These are phyloP conservation scores for Trebouxia sp. DNA, from an alignment of 139 green algal species.

Conservation along the genomic window DNA sequence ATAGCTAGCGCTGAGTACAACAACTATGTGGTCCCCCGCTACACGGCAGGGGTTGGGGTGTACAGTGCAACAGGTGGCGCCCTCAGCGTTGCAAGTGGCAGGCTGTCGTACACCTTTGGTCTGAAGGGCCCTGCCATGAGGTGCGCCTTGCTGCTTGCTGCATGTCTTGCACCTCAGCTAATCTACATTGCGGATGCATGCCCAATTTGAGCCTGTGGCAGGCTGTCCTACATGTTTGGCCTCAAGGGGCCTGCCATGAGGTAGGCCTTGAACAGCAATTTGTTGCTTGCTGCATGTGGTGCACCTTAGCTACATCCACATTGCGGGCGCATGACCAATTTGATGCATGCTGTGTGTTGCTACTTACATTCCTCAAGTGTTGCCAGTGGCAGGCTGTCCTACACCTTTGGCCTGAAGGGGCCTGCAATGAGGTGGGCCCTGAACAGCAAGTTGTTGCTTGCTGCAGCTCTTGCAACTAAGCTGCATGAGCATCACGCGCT, in stretches of 20 bases:
- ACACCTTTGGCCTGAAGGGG: slow-evolving; percentile 70
- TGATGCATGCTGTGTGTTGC: no score
- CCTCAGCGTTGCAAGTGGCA: slow-evolving; percentile 72
- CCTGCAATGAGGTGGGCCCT: slow-evolving; percentile 48
- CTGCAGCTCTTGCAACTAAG: slow-evolving; percentile 38
- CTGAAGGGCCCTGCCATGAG: slow-evolving; percentile 64
- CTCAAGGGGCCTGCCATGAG: slow-evolving; percentile 64
- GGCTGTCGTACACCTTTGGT: slow-evolving; percentile 75
- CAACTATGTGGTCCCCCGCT: slow-evolving; percentile 55
- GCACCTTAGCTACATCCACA: slow-evolving; percentile 52
- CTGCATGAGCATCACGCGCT: no score
- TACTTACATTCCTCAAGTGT: no score
- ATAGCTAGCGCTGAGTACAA: slow-evolving; percentile 86
- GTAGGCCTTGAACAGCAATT: no score
- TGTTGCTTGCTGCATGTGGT: slow-evolving; percentile 7
- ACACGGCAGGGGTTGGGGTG: neutral
- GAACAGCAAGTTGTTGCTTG: neutral
- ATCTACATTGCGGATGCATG: no score
- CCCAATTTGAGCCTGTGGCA: no score
- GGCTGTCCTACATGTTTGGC: no score
- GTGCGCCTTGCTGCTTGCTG: neutral
- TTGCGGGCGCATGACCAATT: no score
- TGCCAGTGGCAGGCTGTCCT: slow-evolving; percentile 72
- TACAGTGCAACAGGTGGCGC: slow-evolving; percentile 57
- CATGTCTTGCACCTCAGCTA: slow-evolving; percentile 44